Percentiles rank a stretch among this genome's conserved stretches.
These are phyloP conservation scores for Mycena epipterygia DNA, from an alignment of 768 basidiomycete species.

Conservation along the genomic window DNA sequence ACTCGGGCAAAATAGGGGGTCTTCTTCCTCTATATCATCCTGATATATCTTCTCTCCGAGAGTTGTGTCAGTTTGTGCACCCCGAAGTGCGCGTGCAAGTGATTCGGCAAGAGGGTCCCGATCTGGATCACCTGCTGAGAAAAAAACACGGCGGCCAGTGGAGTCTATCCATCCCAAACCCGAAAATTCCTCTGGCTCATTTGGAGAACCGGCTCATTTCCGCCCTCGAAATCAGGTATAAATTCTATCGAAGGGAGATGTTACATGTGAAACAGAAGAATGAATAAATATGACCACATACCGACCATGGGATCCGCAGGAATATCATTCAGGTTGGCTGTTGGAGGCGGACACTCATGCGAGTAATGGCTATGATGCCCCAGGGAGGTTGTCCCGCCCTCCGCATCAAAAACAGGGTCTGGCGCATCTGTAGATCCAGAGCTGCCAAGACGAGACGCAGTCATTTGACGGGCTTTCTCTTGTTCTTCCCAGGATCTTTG, in stretches of 20 bases:
- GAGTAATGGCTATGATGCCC: neutral
- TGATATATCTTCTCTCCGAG: neutral
- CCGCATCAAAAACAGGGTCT: neutral
- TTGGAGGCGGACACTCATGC: neutral
- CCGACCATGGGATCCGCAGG: neutral
- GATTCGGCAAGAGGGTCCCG: slow-evolving; percentile 9
- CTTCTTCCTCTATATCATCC: neutral
- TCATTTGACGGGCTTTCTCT: neutral
- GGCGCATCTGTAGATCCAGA: neutral
- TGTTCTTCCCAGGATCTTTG: neutral
- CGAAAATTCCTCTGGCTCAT: neutral
- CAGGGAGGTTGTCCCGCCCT: neutral
- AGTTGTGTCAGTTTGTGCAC: neutral
- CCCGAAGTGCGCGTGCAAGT: slow-evolving; percentile 1
- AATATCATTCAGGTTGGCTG: neutral
- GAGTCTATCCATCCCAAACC: neutral
- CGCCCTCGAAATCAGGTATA: neutral
- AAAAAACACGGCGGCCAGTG: neutral
- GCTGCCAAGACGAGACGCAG: neutral
- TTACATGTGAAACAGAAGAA: neutral
- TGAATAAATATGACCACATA: neutral
- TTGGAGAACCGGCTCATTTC: neutral
- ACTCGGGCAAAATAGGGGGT: slow-evolving; percentile 2
- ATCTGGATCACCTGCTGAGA: neutral
- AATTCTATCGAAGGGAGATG: neutral